Percentiles rank a stretch among this genome's conserved stretches.
Conservation (phyloP, 768 basidiomycete species). For the Tricholoma saponaceum region DNA sequence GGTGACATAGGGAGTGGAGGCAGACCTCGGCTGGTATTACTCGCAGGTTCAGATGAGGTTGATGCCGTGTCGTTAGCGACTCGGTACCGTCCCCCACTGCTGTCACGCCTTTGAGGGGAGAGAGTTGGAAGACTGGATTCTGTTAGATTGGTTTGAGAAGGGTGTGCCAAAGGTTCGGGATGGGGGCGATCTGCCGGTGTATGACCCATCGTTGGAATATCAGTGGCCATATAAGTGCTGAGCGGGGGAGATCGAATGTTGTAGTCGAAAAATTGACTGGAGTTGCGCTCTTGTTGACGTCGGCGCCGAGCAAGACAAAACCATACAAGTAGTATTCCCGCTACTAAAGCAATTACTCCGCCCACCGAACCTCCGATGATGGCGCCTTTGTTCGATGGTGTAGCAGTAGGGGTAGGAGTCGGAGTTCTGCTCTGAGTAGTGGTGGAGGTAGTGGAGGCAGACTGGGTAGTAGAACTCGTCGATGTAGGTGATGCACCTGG, state of each 20-base stretch:
- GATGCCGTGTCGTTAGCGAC: neutral
- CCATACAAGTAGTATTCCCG: conserved; percentile 4
- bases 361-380: conserved; percentile 22
- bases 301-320: conserved; percentile 5
- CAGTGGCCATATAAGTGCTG: neutral
- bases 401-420: neutral
- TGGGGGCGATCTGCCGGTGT: neutral
- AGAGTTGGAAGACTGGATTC: conserved; percentile 2
- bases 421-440: neutral
- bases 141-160: neutral
- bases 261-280: conserved; percentile 15
- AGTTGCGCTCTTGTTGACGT: conserved; percentile 6
- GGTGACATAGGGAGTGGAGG: neutral
- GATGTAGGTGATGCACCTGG: neutral
- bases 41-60: neutral
- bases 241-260: conserved; percentile 4
- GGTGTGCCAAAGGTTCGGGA: neutral
- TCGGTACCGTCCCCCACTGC: neutral
- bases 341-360: conserved; percentile 13
- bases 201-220: neutral
- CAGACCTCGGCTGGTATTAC: neutral
- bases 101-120: neutral
- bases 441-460: neutral
- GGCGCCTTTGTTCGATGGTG: conserved; percentile 2
- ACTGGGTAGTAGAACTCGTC: neutral